These are phyloP conservation scores for Brettanomyces nanus DNA, from an alignment of 805 yeast genomes.

Conservation along the genomic window DNA sequence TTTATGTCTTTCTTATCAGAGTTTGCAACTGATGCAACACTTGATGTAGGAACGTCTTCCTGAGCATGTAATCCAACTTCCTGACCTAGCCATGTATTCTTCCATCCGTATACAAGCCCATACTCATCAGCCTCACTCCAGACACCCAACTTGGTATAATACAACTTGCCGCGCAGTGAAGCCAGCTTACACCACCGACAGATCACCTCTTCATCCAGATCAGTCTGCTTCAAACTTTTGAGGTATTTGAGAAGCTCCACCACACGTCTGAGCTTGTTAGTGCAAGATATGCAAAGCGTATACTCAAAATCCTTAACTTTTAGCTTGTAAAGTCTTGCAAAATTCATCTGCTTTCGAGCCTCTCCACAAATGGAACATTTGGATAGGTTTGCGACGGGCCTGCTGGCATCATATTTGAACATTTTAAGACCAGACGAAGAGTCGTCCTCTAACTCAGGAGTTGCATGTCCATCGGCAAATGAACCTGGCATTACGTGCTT, in stretches of 20 bases:
- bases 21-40: not conserved
- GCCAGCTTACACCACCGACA: conserved; percentile 50
- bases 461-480: not conserved
- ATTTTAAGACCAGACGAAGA: conserved; percentile 11
- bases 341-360: conserved; percentile 55
- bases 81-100: conserved; percentile 21
- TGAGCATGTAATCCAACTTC: not conserved
- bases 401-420: conserved; percentile 28
- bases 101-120: conserved; percentile 27
- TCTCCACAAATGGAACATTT: conserved; percentile 88
- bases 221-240: conserved; percentile 33
- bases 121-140: conserved; percentile 44
- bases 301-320: conserved; percentile 37
- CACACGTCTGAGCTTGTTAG: conserved; percentile 67
- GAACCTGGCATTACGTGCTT: not conserved
- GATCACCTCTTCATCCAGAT: conserved; percentile 27
- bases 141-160: conserved; percentile 78
- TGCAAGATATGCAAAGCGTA: conserved; percentile 77
- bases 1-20: not conserved
- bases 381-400: conserved; percentile 66
- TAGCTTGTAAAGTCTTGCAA: conserved; percentile 68
- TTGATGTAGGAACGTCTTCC: not conserved
- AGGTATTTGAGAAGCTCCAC: conserved; percentile 79
- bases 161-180: conserved; percentile 61
- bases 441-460: conserved; percentile 9